These are phyloP conservation scores for Wickerhamomyces chaumierensis DNA, from an alignment of 805 yeast species.

Conservation along the genomic window DNA sequence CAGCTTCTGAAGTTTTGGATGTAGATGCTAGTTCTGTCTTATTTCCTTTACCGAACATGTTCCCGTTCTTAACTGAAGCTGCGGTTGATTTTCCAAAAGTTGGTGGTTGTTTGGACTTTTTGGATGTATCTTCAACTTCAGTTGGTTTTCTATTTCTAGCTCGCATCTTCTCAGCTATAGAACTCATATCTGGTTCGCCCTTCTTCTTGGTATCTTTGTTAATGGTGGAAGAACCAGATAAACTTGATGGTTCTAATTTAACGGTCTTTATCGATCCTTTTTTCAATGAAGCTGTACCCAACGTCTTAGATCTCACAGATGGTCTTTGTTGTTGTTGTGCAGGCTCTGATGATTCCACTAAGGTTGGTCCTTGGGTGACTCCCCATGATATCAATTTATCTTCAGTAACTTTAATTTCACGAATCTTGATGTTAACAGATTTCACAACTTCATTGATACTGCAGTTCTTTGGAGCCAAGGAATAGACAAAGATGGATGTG, in stretches of 20 bases:
- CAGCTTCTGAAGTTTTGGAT: conserved; percentile 7
- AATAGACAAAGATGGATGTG: conserved; percentile 27
- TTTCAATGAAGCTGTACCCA: background rate
- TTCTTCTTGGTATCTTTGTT: background rate
- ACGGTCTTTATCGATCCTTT: background rate
- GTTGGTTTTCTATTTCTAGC: conserved; percentile 6
- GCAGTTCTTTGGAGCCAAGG: conserved; percentile 19
- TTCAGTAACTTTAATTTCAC: conserved; percentile 4
- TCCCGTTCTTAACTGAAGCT: too few relatives aligned
- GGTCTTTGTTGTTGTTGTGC: background rate
- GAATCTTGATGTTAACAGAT: conserved; percentile 5
- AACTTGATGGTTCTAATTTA: background rate
- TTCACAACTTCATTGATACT: conserved; percentile 10
- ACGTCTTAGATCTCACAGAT: background rate
- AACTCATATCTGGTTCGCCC: conserved; percentile 11
- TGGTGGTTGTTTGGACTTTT: conserved; percentile 9
- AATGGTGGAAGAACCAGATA: background rate
- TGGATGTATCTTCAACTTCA: conserved; percentile 2
- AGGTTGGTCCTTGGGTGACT: conserved; percentile 12
- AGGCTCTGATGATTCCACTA: conserved; percentile 4
- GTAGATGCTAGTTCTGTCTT: conserved; percentile 3
- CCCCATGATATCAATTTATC: conserved; percentile 15
- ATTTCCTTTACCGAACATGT: too few relatives aligned
- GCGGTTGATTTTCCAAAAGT: too few relatives aligned
- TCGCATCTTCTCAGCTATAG: conserved; percentile 7